Evolutionary conservation across 805 yeast genomes (phyloP).

Genomic region (Metschnikowia drakensbergensis): DNA sequence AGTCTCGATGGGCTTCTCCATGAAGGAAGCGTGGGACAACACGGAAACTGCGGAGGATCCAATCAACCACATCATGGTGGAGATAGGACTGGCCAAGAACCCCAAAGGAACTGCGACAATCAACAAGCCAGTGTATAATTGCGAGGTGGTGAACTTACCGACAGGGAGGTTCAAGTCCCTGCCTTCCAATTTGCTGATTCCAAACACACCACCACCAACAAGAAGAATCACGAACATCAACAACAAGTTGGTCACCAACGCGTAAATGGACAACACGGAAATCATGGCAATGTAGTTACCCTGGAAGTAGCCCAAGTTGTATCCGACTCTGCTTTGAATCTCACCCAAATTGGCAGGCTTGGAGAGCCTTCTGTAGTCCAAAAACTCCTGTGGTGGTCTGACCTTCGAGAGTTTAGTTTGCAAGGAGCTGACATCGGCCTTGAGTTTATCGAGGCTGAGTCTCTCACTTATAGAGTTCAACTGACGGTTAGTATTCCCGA

Average conservation of each 20-base stretch:
- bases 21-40: slow-evolving; percentile 78
- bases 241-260: slow-evolving; percentile 79
- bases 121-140: slow-evolving; percentile 78
- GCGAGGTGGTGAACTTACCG: slow-evolving; percentile 68
- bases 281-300: slow-evolving; percentile 81
- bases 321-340: slow-evolving; percentile 81
- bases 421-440: slow-evolving; percentile 36
- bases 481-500: slow-evolving; percentile 6
- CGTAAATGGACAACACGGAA: slow-evolving; percentile 70
- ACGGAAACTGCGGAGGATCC: slow-evolving; percentile 80
- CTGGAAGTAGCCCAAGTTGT: slow-evolving; percentile 81
- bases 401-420: slow-evolving; percentile 66
- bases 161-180: slow-evolving; percentile 75
- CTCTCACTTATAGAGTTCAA: slow-evolving; percentile 19
- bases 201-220: slow-evolving; percentile 69
- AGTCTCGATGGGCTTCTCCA: slow-evolving; percentile 95
- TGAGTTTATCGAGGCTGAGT: slow-evolving; percentile 24
- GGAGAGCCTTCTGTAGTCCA: slow-evolving; percentile 83
- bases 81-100: slow-evolving; percentile 82
- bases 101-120: slow-evolving; percentile 78
- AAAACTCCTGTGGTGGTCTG: slow-evolving; percentile 90
- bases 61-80: slow-evolving; percentile 87
- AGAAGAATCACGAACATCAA: slow-evolving; percentile 76
- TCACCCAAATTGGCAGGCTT: slow-evolving; percentile 90
- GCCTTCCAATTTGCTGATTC: slow-evolving; percentile 77